Evolutionary conservation across 2,329 filamentous ascomycete genomes (phyloP).

Genomic region (Ceratocystis colombiana): DNA sequence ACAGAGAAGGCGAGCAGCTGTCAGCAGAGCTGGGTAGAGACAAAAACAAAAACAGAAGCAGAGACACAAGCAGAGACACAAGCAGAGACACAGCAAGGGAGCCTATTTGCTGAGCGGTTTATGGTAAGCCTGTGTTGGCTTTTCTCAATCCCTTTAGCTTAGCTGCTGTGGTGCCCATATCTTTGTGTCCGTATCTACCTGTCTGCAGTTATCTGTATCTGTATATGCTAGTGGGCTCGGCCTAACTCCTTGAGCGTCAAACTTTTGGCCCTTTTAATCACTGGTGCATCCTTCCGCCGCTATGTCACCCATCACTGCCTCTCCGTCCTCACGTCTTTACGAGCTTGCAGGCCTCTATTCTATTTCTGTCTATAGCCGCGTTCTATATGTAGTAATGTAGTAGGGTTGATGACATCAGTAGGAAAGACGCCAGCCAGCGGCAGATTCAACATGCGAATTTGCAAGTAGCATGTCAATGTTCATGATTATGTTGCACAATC

Average conservation of each 20-base stretch:
- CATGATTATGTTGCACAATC: no score
- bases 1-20: not conserved
- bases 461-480: no score
- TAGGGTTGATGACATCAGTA: not conserved
- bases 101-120: not conserved
- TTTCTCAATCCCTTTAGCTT: not conserved
- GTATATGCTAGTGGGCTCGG: not conserved
- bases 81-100: no score
- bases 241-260: not conserved
- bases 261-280: not conserved
- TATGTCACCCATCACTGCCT: not conserved
- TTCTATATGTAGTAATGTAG: not conserved
- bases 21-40: conserved; percentile 1
- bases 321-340: not conserved
- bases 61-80: not conserved
- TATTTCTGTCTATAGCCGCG: not conserved
- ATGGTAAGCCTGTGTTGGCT: not conserved
- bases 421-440: not conserved
- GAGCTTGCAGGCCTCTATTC: not conserved
- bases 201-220: no score
- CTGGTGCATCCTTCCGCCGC: not conserved
- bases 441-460: no score
- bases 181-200: no score
- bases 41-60: not conserved
- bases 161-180: not conserved